Evolutionary conservation across 805 yeast genomes (phyloP), one percentile per base, ranked within the genome.

Genomic region (Wickerhamiella nectarea): DNA sequence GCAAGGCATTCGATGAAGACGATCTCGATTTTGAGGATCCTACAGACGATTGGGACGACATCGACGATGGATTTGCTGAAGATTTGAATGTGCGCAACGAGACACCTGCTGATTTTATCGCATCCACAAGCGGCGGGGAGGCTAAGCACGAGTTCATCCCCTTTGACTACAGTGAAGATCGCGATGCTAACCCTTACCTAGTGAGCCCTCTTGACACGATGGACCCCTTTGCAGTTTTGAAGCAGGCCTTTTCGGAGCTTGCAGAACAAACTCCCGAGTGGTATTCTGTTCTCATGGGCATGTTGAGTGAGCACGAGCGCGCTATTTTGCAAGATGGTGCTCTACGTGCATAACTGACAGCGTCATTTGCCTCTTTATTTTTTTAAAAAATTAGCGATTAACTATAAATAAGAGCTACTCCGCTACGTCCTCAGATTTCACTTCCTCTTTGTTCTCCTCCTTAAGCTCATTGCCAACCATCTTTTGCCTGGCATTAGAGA

Each of bases 161-260:
- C 47, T 58, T 36, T 59, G 56, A 75, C 8, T 77, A 31, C 25
- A 4, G 75, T 41, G 91, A 80, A 39, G 91, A 81, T 7, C 69
- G 82, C 36, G 76, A 78, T 37, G 96, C 87, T 56, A 95, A 81
- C 56, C 76, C 95, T 8, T 67, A 81, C 56, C 73, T 81, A 20
- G 80, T 78, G 19, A 22, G 50, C 1, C 78, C 93, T 3, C 69
- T 91, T 38, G 96, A 89, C 56, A 65, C 68, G 34, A 63, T 86
- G 40, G 81, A 89, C 56, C 78, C 81, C 3, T 85, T 77, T 60
- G 67, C 68, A 12, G 72, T 75, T 2, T 76, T 86, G 60, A 74
- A 77, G 45, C 70, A 72, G 15, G 69, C 73, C 15, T 61, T 83
- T 14, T 47, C 65, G 3, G 55, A 58, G 1, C 56, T 81, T 17